phyloP scores from a whole-genome alignment of 2,329 filamentous ascomycete genomes.

The Colletotrichum horii region DNA sequence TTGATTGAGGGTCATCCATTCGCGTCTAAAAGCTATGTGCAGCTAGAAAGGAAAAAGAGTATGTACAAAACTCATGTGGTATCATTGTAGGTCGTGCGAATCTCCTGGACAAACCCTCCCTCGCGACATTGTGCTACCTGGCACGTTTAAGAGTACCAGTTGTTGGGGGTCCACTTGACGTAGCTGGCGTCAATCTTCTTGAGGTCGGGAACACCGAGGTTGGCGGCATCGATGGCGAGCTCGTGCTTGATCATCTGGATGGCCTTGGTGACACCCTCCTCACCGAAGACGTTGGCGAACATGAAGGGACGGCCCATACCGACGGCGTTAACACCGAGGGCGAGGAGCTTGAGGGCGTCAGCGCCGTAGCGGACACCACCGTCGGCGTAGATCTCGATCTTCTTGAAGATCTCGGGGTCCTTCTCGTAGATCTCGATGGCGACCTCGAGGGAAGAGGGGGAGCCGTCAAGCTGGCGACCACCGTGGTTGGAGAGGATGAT shows the following conservation, averaged over 20 bases:
- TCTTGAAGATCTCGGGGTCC: slow-evolving; percentile 41
- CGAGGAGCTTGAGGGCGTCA: slow-evolving; percentile 48
- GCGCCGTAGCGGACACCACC: slow-evolving; percentile 48
- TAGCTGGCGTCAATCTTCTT: slow-evolving; percentile 34
- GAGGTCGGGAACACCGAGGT: slow-evolving; percentile 45
- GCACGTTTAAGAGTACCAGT: slow-evolving; percentile 25
- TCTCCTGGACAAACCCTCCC: not conserved
- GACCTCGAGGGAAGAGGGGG: slow-evolving; percentile 41
- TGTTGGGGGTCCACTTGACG: slow-evolving; percentile 34
- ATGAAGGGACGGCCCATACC: slow-evolving; percentile 56
- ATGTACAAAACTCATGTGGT: slow-evolving; percentile 11
- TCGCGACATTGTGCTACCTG: not conserved
- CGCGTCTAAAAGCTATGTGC: slow-evolving; percentile 1
- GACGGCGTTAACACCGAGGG: slow-evolving; percentile 47
- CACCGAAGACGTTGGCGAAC: slow-evolving; percentile 58
- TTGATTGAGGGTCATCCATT: not conserved
- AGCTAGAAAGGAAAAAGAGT: not conserved
- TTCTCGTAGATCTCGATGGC: slow-evolving; percentile 43
- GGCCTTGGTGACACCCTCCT: slow-evolving; percentile 50
- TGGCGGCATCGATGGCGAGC: slow-evolving; percentile 48
- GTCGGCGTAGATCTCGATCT: slow-evolving; percentile 44
- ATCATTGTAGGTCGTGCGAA: slow-evolving; percentile 6
- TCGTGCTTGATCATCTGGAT: slow-evolving; percentile 54
- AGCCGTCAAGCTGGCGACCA: slow-evolving; percentile 45
- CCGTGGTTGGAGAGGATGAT: slow-evolving; percentile 50